Conservation (phyloP, 2,329 filamentous ascomycete genomes). For the Beauveria brongniartii region DNA sequence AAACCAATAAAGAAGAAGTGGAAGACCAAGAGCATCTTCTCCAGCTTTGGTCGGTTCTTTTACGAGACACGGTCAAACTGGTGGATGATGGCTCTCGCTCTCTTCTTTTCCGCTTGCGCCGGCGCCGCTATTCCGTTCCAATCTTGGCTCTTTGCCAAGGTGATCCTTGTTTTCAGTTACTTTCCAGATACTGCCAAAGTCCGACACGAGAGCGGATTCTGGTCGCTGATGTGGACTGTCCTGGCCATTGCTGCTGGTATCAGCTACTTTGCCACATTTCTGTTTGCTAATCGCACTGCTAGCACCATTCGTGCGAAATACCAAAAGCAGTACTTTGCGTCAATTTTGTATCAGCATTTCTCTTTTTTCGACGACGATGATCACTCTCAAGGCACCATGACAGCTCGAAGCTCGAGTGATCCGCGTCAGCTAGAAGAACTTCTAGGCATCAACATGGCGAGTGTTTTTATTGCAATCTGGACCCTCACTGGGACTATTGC, state of each 20-base stretch:
- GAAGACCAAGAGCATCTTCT: conserved; percentile 36
- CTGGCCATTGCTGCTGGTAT: conserved; percentile 45
- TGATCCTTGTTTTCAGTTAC: conserved; percentile 42
- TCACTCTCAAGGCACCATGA: conserved; percentile 53
- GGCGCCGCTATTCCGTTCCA: conserved; percentile 41
- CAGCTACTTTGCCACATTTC: conserved; percentile 38
- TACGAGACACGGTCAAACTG: conserved; percentile 46
- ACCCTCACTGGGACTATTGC: conserved; percentile 55
- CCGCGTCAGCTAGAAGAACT: conserved; percentile 55
- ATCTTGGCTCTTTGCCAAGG: conserved; percentile 46
- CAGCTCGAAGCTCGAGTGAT: conserved; percentile 46
- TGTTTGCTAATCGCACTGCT: conserved; percentile 36
- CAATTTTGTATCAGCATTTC: conserved; percentile 51
- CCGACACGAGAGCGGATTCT: conserved; percentile 44
- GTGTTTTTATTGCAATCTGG: conserved; percentile 55
- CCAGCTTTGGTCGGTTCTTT: conserved; percentile 48
- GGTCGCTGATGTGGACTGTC: conserved; percentile 58
- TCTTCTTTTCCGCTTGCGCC: conserved; percentile 38
- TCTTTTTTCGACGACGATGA: conserved; percentile 53
- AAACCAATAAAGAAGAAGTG: conserved; percentile 23
- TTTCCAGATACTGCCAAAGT: conserved; percentile 22
- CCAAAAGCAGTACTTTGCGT: conserved; percentile 52
- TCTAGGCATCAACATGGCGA: conserved; percentile 57
- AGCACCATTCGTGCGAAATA: conserved; percentile 44
- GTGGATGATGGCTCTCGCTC: conserved; percentile 43